Evolutionary conservation across 1,284 basidiomycete genomes (phyloP), one percentile per base, ranked within the genome.

Genomic region (Macrocystidia cucumis): DNA sequence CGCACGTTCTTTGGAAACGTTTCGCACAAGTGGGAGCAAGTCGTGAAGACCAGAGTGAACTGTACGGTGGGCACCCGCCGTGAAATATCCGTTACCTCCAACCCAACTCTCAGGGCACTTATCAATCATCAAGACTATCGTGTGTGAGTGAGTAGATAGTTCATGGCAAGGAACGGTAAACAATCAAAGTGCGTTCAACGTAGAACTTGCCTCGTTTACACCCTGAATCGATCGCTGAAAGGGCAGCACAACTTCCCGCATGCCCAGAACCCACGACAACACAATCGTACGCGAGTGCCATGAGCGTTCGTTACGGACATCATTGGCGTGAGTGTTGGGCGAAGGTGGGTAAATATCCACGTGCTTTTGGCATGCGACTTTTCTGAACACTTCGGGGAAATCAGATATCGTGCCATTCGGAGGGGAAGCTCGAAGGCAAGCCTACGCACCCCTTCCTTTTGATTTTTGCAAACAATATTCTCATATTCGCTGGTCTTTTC

Each of bases 61-160:
- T 11, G 72, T 78, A 34, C 78, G 71, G 46, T 73, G 64, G 2
- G 76, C 76, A 12, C 78, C 78, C 16, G 78, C 77, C 13, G 78
- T 81, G 56, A 82, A 83, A 54, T 69, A 80, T 8, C 78, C 74
- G 46, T 83, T 83, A 9, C 78, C 80, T 9, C 80, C 80, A 5
- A 55, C 67, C 78, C 78, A 81, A 39, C 70, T 66, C 29, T 58
- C 46, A 2, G 78, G 74, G 27, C 74, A 75, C 48, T 80, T 80
- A 48, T 83, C 79, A 35, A 81, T 56, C 38, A 82, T 57, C 31
- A 82, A 58, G 40, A 81, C 74, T 58, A 37, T 22, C 9, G 23
- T 9, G 9, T n/a, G 9, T 9, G 23, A 25, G n/a, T n/a, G n/a
- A n/a, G n/a, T n/a, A n/a, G n/a, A n/a, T n/a, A n/a, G n/a, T n/a